Percentiles rank a stretch among this genome's conserved stretches.
phyloP scores from a whole-genome alignment of 2,329 filamentous ascomycete genomes.

The Hymenoscyphus fructigenus region DNA sequence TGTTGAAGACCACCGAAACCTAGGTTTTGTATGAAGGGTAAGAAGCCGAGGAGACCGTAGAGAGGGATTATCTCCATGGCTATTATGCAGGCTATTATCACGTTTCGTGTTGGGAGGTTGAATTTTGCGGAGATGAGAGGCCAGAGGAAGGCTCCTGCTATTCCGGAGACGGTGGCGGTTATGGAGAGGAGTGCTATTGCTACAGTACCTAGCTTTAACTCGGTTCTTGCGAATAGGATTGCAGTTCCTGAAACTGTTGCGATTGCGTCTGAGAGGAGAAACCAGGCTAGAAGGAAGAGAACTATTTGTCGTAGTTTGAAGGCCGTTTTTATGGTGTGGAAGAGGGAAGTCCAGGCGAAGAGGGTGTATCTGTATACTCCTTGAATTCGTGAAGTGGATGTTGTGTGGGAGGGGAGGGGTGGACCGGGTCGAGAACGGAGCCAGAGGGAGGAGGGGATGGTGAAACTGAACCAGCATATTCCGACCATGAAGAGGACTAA shows the following conservation, averaged over 20 bases:
- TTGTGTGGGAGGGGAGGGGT: slow-evolving; percentile 50
- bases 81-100: slow-evolving; percentile 82
- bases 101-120: slow-evolving; percentile 73
- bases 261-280: slow-evolving; percentile 88
- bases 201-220: slow-evolving; percentile 84
- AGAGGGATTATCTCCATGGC: slow-evolving; percentile 91
- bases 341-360: slow-evolving; percentile 84
- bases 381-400: slow-evolving; percentile 35
- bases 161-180: slow-evolving; percentile 79
- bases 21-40: slow-evolving; percentile 72
- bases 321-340: slow-evolving; percentile 73
- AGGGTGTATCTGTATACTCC: slow-evolving; percentile 67
- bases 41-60: slow-evolving; percentile 85
- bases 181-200: slow-evolving; percentile 90
- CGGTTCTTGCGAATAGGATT: slow-evolving; percentile 92
- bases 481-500: slow-evolving; percentile 83
- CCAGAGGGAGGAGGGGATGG: slow-evolving; percentile 80
- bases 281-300: slow-evolving; percentile 85
- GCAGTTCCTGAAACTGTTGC: slow-evolving; percentile 93
- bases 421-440: slow-evolving; percentile 84
- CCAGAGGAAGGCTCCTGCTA: slow-evolving; percentile 89
- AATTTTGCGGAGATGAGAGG: slow-evolving; percentile 70
- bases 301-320: slow-evolving; percentile 69
- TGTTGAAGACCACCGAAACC: slow-evolving; percentile 83
- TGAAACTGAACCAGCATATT: slow-evolving; percentile 87